These are phyloP conservation scores for Tremella yokohamensis DNA, from an alignment of 768 basidiomycete species.

Conservation along the genomic window DNA sequence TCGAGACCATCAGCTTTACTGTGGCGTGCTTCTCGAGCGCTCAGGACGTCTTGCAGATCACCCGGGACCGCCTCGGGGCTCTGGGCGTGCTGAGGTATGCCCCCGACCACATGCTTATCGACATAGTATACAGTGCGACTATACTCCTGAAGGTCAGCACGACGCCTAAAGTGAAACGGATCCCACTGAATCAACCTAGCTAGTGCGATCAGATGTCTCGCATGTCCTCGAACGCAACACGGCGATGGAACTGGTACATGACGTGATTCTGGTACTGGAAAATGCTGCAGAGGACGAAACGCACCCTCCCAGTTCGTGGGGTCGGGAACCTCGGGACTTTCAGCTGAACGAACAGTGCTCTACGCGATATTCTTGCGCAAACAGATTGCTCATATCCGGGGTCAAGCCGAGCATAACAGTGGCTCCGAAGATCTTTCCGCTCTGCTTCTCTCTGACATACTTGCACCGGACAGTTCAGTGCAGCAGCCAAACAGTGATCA, in stretches of 20 bases:
- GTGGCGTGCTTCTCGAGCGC: neutral
- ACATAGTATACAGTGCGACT: neutral
- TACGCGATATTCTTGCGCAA: conserved; percentile 5
- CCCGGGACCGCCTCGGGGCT: neutral
- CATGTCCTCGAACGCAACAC: neutral
- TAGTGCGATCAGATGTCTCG: neutral
- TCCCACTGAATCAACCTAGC: neutral
- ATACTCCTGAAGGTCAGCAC: neutral
- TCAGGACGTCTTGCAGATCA: neutral
- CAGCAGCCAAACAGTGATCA: neutral
- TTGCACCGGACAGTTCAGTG: too few species aligned
- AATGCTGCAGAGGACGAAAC: neutral
- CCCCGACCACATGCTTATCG: neutral
- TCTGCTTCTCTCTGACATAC: too few species aligned
- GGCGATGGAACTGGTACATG: neutral
- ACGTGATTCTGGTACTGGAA: neutral
- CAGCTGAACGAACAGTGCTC: conserved; percentile 3
- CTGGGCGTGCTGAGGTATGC: conserved; percentile 3
- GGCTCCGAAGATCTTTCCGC: neutral
- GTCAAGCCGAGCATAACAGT: neutral
- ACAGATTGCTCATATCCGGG: neutral
- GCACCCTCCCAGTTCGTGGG: neutral
- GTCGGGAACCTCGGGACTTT: neutral
- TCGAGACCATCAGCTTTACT: neutral
- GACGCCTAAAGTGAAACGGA: too few species aligned